Conservation (phyloP, 768 basidiomycete species). For the Suillus weaverae region DNA sequence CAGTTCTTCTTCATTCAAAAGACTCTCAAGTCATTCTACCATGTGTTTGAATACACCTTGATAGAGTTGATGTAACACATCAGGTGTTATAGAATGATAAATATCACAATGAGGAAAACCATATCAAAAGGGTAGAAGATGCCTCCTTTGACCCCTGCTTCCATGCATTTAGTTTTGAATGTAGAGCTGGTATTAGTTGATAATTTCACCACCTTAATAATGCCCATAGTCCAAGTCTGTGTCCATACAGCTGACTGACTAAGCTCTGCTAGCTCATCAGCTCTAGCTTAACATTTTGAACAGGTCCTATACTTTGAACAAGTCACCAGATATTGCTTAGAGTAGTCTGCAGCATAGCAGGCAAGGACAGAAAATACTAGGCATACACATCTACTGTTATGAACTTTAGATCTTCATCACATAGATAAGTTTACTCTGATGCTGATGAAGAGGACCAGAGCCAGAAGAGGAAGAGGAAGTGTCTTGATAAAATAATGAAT, state of each 20-base stretch:
- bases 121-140: no score
- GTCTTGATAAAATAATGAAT: not conserved
- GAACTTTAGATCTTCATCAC: not conserved
- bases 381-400: not conserved
- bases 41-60: conserved; percentile 49
- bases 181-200: no score
- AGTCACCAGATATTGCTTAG: conserved; percentile 2
- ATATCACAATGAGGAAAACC: no score
- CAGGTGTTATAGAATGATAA: conserved; percentile 41
- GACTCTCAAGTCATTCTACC: conserved; percentile 33
- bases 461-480: no score
- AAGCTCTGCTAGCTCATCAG: not conserved
- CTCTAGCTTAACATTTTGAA: not conserved
- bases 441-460: not conserved
- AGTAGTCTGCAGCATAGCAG: conserved; percentile 4
- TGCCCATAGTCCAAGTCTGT: not conserved
- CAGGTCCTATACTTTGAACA: conserved; percentile 1
- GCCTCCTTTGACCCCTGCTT: no score
- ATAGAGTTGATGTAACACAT: no score
- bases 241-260: not conserved
- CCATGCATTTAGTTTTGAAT: no score
- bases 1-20: conserved; percentile 15
- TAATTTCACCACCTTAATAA: not conserved
- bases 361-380: not conserved
- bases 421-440: not conserved